Evolutionary conservation across 164 flowering plant genomes (phyloP).

Genomic region (Buxus sempervirens): DNA sequence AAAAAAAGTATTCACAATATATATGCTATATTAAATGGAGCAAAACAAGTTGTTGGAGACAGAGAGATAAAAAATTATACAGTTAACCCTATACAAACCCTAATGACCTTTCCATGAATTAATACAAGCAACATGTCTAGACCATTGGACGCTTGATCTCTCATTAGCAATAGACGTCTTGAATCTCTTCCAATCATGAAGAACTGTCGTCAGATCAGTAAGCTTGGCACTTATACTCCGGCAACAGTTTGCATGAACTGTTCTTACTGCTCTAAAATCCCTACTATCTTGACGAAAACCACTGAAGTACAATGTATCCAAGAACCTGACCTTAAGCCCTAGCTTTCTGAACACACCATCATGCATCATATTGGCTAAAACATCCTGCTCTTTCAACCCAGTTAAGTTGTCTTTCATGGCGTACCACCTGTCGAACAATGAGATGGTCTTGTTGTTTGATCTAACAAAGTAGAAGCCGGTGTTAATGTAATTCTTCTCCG

Average conservation of each 20-base stretch:
- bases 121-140: conserved; percentile 1
- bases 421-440: conserved; percentile 36
- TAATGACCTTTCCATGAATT: conserved; percentile 2
- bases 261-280: conserved; percentile 30
- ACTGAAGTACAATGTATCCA: conserved; percentile 47
- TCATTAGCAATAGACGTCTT: conserved; percentile 4
- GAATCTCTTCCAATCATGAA: conserved; percentile 39
- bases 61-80: too few relatives aligned
- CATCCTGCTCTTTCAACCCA: conserved; percentile 51
- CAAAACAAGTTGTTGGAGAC: too few relatives aligned
- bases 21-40: too few relatives aligned
- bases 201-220: conserved; percentile 33
- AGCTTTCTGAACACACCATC: conserved; percentile 20
- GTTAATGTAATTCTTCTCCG: conserved; percentile 30
- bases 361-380: conserved; percentile 22
- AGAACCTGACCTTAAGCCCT: conserved; percentile 25
- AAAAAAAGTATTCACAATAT: too few relatives aligned
- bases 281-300: conserved; percentile 47
- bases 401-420: conserved; percentile 28
- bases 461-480: conserved; percentile 45
- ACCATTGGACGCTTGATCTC: background rate
- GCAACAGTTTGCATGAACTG: conserved; percentile 68
- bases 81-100: too few relatives aligned
- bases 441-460: conserved; percentile 47
- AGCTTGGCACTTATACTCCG: conserved; percentile 48